phyloP scores from a whole-genome alignment of 2,329 filamentous ascomycete genomes.

The Fusarium sp. region DNA sequence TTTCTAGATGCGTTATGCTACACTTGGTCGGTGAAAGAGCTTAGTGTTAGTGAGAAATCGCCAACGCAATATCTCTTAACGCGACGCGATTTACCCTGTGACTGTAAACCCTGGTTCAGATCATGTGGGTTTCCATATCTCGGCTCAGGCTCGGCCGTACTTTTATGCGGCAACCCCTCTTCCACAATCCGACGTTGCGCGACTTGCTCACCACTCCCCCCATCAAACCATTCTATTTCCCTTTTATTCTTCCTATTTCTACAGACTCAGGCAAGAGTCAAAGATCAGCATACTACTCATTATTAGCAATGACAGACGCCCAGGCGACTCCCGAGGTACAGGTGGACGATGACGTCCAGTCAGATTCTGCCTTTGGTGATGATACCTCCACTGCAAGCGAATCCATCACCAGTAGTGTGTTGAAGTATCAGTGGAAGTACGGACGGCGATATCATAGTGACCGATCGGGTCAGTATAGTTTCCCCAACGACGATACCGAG shows the following conservation, averaged over 20 bases:
- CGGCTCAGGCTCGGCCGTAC: too few relatives aligned
- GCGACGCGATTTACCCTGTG: neutral
- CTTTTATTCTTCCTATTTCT: too few relatives aligned
- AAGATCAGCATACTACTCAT: too few relatives aligned
- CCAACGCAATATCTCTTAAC: neutral
- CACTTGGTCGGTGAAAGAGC: neutral
- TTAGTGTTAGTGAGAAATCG: neutral
- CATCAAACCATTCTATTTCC: too few relatives aligned
- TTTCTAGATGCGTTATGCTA: neutral
- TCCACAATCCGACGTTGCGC: too few relatives aligned
- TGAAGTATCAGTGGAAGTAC: conserved; percentile 47
- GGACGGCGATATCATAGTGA: conserved; percentile 56
- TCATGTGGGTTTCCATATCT: too few relatives aligned
- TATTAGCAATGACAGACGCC: neutral
- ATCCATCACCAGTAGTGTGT: conserved; percentile 20
- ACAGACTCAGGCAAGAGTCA: too few relatives aligned
- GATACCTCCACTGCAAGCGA: neutral
- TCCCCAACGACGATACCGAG: conserved; percentile 54
- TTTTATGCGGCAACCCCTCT: too few relatives aligned
- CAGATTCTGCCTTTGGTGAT: neutral
- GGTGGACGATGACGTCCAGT: conserved; percentile 7
- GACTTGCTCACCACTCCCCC: too few relatives aligned
- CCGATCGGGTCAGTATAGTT: conserved; percentile 50
- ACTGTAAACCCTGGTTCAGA: neutral
- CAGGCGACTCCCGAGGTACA: conserved; percentile 19